A percentile compares a stretch with the other conserved stretches of the same genome.
phyloP scores from a whole-genome alignment of 139 green algal genomes.

The Chlorella sp. region DNA sequence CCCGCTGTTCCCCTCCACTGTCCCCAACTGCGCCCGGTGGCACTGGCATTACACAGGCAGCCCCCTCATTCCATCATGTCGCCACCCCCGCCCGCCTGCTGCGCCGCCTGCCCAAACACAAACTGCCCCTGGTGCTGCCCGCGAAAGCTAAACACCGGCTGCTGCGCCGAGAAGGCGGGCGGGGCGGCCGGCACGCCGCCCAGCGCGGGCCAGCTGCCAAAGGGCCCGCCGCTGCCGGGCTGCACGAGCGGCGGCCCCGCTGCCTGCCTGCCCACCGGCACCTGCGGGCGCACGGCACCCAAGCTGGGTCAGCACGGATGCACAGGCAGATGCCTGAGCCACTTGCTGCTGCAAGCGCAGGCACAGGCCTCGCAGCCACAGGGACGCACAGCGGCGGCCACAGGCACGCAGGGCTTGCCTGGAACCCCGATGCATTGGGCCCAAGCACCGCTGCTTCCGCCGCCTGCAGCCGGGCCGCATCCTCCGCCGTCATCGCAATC shows the following conservation, averaged over 20 bases:
- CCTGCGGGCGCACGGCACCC: background rate
- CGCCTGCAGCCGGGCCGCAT: constrained; percentile 60
- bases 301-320: background rate
- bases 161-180: background rate
- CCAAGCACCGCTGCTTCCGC: constrained; percentile 58
- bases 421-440: constrained; percentile 47
- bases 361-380: background rate
- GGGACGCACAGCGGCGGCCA: too few species aligned
- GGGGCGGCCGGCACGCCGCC: background rate
- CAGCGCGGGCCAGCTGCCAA: background rate
- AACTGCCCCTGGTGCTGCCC: background rate
- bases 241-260: too few species aligned
- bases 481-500: constrained; percentile 37
- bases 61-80: constrained; percentile 14
- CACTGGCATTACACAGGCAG: too few species aligned
- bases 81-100: background rate
- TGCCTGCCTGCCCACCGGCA: too few species aligned
- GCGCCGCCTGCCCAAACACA: constrained; percentile 21
- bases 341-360: background rate
- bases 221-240: too few species aligned
- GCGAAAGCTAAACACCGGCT: background rate
- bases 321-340: background rate
- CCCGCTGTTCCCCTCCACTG: too few species aligned
- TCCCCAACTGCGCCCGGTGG: too few species aligned
- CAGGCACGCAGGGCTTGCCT: background rate